Percentiles rank a stretch among this genome's conserved stretches.
Conservation (phyloP, 2,329 filamentous ascomycete genomes). For the Diaporthe sp. region DNA sequence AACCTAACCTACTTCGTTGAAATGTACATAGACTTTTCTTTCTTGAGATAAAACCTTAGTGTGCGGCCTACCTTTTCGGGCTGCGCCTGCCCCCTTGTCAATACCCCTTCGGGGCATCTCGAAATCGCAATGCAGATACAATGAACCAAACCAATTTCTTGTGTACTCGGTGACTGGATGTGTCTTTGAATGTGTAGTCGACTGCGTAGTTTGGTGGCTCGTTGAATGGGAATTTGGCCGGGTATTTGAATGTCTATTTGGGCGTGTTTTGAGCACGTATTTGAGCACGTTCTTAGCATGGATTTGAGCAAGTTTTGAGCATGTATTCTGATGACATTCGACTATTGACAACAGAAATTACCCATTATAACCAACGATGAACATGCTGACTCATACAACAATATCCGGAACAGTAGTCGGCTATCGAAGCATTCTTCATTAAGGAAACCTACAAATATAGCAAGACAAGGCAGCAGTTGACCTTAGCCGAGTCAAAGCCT, state of each 20-base stretch:
- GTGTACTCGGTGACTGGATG: not conserved
- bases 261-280: not conserved
- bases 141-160: not conserved
- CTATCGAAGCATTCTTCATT: too few relatives aligned
- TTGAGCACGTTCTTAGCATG: not conserved
- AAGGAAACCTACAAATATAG: not conserved
- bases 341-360: accelerated
- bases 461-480: not conserved
- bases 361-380: not conserved
- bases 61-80: conserved; percentile 23
- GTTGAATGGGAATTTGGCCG: not conserved
- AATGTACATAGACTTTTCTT: conserved; percentile 34
- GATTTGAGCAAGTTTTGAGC: not conserved
- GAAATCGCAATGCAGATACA: conserved; percentile 25
- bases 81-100: conserved; percentile 14
- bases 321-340: not conserved
- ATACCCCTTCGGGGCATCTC: conserved; percentile 12
- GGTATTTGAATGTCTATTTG: not conserved
- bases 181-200: not conserved
- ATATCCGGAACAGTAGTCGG: not conserved
- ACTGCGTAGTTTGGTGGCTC: not conserved
- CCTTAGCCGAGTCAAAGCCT: not conserved
- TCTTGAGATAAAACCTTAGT: conserved; percentile 3
- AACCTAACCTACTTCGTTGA: conserved; percentile 32
- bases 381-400: not conserved